Conservation (phyloP, 2,329 filamentous ascomycete species). For the Clathrospora elynae region DNA sequence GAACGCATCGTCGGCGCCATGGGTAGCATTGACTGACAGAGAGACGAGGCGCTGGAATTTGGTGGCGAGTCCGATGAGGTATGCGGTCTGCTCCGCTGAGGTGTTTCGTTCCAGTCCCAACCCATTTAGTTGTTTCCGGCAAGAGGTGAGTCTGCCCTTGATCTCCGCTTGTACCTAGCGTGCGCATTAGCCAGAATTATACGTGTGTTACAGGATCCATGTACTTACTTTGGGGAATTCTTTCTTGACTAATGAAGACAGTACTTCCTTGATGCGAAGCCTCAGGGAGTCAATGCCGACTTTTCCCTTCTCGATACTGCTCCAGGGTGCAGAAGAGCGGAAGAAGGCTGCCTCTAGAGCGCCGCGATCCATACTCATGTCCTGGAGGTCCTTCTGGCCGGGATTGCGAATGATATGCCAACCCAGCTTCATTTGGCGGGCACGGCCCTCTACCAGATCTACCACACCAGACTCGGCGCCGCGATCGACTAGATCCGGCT, state of each 20-base stretch:
- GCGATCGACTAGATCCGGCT: slow-evolving; percentile 41
- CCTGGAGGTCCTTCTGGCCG: slow-evolving; percentile 5
- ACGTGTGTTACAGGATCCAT: neutral
- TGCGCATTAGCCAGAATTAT: slow-evolving; percentile 1
- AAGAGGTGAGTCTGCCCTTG: slow-evolving; percentile 1
- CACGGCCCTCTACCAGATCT: slow-evolving; percentile 3
- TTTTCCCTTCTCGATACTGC: slow-evolving; percentile 4
- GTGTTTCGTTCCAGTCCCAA: slow-evolving; percentile 6
- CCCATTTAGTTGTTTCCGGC: slow-evolving; percentile 2
- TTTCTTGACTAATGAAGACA: slow-evolving; percentile 1
- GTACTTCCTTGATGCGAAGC: slow-evolving; percentile 1
- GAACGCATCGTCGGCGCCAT: slow-evolving; percentile 6
- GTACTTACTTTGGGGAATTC: slow-evolving; percentile 1
- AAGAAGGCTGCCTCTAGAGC: slow-evolving; percentile 5
- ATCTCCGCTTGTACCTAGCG: slow-evolving; percentile 5
- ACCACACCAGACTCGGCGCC: slow-evolving; percentile 26
- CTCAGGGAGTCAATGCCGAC: slow-evolving; percentile 2
- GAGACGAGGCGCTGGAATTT: slow-evolving; percentile 7
- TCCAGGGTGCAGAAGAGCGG: slow-evolving; percentile 5
- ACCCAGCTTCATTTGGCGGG: slow-evolving; percentile 5
- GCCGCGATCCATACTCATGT: slow-evolving; percentile 4
- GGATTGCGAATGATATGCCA: slow-evolving; percentile 7
- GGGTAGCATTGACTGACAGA: slow-evolving; percentile 5
- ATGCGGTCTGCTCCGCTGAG: slow-evolving; percentile 6
- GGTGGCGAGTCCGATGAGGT: slow-evolving; percentile 6